Base-by-base conservation (phyloP, 805 yeast genomes). In the Candida berthetii region DNA sequence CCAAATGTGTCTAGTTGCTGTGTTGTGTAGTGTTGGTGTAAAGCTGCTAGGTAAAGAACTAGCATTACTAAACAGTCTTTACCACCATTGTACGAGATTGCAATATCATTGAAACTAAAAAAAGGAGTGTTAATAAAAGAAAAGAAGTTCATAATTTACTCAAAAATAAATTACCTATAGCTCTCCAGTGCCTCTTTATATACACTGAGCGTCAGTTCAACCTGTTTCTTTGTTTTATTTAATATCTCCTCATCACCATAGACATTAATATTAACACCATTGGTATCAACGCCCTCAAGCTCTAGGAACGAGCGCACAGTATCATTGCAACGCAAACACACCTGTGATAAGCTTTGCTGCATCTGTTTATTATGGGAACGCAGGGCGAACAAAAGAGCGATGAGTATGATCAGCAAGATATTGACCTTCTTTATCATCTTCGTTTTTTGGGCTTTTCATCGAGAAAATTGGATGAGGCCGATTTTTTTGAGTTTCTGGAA, bases 1-100 rank as follows among this genome's bases (percentile, higher is more conserved):
- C 54, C 48, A 65, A 51, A 53, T 49, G 14, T 4, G 42, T 35
- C 18, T 37, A 51, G 35, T 44, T 47, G 9, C 18, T 35, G 22
- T 39, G 40, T 6, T 1, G 45, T 17, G 28, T 51, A 58, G 28
- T 48, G 53, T 38, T 58, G 59, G 67, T 50, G 54, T 41, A 62
- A 65, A 18, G 76, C 77, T 2, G 93, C 82, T 39, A 90, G 63
- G 41, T 86, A 78, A 5, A 93, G 55, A 14, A 88, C 67, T 42
- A 93, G 71, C 83, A 91, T 79, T 27, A 90, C 97, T 37, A 90
- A 75, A 54, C 98, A 93, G 64, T 93, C 99, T 57, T 93, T 93
- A 2, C 99, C 99, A 10, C 99, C 99, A 58, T 93, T 93, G 61
- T 84, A 93, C 2, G 96, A 85, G 13, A 93, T 69, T 0, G 97